Conservation (phyloP, 1,284 basidiomycete genomes). For the Ustilago bromivora region DNA sequence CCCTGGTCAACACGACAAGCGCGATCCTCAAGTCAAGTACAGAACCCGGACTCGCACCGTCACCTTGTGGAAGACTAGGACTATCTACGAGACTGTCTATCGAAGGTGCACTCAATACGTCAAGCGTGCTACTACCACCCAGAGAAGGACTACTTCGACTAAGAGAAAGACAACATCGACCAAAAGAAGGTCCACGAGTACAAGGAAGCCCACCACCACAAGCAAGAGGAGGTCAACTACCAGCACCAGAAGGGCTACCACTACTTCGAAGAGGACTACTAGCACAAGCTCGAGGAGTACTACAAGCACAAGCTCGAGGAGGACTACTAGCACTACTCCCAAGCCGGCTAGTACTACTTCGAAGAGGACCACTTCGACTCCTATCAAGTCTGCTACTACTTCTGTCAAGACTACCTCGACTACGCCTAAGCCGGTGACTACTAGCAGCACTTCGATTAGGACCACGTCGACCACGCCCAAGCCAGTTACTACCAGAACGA, state of each 20-base stretch:
- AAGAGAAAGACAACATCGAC: constrained; percentile 1
- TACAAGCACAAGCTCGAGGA: not conserved
- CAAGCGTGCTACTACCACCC: constrained; percentile 5
- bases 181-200: constrained; percentile 1
- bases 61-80: constrained; percentile 28
- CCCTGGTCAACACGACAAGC: constrained; percentile 19
- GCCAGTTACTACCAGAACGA: not conserved
- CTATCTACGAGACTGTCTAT: constrained; percentile 43
- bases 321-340: constrained; percentile 8
- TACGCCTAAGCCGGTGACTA: constrained; percentile 3
- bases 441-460: constrained; percentile 8
- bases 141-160: not conserved
- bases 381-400: not conserved
- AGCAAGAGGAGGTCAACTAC: constrained; percentile 11
- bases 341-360: constrained; percentile 4
- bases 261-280: constrained; percentile 14
- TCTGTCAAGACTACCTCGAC: not conserved
- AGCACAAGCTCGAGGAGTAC: constrained; percentile 2
- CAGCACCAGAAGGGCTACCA: constrained; percentile 1
- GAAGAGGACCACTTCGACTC: not conserved
- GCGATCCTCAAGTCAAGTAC: constrained; percentile 17
- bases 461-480: constrained; percentile 10
- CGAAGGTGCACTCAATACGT: constrained; percentile 32
- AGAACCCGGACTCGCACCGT: constrained; percentile 21
- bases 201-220: constrained; percentile 7